Base-by-base conservation (phyloP, 179 eudicot genomes). In the Actinidia chinensis region DNA sequence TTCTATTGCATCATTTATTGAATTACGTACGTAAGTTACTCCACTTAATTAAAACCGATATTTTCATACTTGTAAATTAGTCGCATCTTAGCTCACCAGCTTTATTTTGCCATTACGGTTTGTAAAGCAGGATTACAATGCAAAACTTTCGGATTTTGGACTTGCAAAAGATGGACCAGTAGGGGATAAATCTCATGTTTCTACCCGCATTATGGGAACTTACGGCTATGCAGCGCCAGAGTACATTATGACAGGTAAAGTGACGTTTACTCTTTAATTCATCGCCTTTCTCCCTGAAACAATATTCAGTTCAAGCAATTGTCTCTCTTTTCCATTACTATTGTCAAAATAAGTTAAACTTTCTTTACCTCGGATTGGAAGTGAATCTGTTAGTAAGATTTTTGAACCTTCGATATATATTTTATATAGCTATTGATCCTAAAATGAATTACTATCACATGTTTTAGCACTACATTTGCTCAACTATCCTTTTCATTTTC, bases 121-220 rank as follows among this genome's bases (percentile, higher is more conserved):
- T 66, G 47, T 52, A 36, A 73, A 79, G 55, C 88, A 92, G 97
- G 97, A 92, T 63, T 94, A 94, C 76, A 92, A 94, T 85, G 90
- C 98, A 79, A 94, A 94, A 82, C 89, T 94, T 23, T 90, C 98
- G 3, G 98, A 94, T 76, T 94, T 94, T 75, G 97, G 98, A 63
- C 91, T 94, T 4, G 97, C 98, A 17, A 94, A 94, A 76, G 97
- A 94, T 80, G 98, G 98, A 58, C 98, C 98, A 12, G 97, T 92
- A 11, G 98, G 97, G 7, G 98, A 91, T 75, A 91, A 92, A 79
- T 92, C 97, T 63, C 95, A 94, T 76, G 98, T 94, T 52, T 94
- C 98, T 23, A 94, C 98, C 60, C 97, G 97, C 66, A 90, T 94
- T 74, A 94, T 94, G 98, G 98, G 98, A 73, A 94, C 98, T 17